Evolutionary conservation across 2,329 filamentous ascomycete genomes (phyloP).

Genomic region (Akanthomyces dipterigenus): DNA sequence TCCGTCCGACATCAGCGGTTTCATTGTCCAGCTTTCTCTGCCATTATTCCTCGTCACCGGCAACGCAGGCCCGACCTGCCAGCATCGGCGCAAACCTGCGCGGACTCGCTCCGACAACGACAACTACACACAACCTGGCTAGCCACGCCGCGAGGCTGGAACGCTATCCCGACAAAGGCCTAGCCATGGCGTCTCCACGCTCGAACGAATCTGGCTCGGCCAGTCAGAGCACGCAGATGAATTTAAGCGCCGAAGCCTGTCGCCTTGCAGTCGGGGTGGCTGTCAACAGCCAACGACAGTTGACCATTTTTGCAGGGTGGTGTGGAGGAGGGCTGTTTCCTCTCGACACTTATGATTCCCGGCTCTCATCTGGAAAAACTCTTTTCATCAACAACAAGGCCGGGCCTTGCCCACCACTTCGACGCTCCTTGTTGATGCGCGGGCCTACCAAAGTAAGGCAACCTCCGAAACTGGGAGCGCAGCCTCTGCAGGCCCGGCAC

Average conservation of each 20-base stretch:
- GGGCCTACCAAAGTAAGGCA: not conserved
- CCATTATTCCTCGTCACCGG: not conserved
- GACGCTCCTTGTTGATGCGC: not conserved
- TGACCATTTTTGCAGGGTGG: not conserved
- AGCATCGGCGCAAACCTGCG: slow-evolving; percentile 1
- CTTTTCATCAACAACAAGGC: not conserved
- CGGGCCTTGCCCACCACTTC: not conserved
- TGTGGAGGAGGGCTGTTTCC: not conserved
- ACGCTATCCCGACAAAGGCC: slow-evolving; percentile 1
- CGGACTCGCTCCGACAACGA: not conserved
- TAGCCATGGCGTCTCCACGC: not conserved
- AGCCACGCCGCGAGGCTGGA: slow-evolving; percentile 1
- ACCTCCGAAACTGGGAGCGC: not conserved
- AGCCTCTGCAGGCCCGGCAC: not conserved
- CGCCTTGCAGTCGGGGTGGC: slow-evolving; percentile 36
- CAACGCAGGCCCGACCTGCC: too few relatives aligned
- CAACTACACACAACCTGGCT: not conserved
- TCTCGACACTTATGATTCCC: not conserved
- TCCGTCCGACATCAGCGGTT: not conserved
- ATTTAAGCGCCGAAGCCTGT: slow-evolving; percentile 53
- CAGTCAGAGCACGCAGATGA: slow-evolving; percentile 20
- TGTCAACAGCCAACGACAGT: slow-evolving; percentile 29
- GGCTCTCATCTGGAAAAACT: not conserved
- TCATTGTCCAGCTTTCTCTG: not conserved
- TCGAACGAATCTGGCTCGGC: not conserved